Base-by-base conservation (phyloP, 495 filamentous ascomycete genomes). In the Hypoxylon subgilvum region DNA sequence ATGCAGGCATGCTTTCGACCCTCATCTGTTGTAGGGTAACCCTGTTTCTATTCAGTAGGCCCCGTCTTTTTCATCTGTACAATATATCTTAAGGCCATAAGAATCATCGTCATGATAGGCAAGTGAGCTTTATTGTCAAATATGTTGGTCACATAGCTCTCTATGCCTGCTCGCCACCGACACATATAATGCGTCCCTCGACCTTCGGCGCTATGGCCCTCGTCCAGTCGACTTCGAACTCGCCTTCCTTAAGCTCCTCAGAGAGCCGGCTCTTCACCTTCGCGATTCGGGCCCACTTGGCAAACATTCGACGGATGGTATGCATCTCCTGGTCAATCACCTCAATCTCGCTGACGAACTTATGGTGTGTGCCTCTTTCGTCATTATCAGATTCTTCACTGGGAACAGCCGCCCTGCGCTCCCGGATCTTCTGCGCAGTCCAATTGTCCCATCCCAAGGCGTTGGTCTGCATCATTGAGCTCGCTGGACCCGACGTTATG, bases 141-240 rank as follows among this genome's bases (percentile, higher is more conserved):
- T 23, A 18, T 19, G 13, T 14, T 9, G 10, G 1, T 22, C 4
- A 22, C 16, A 35, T 17, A 27, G 22, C 22, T 14, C 34, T 13
- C 13, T 58, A 61, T 16, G 40, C 38, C 16, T 62, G 47, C 48
- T 66, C 51, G 12, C 57, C 63, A 4, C 57, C 63, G 3, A 70
- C 48, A 10, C 65, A 66, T 14, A 67, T 40, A 18, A 95, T 93
- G 13, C 91, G 81, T 19, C 89, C 91, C 71, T 95, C 91, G 1
- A 94, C 50, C 44, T 75, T 81, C 16, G 91, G 91, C 17, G 84
- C 81, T 56, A 96, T 89, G 0, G 87, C 86, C 45, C 77, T 84
- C 2, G 92, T 93, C 91, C 91, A 96, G 38, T 84, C 74, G 7
- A 87, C 86, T 19, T 81, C 79, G 53, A 86, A 79, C 68, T 87